Percentiles rank a stretch among this genome's conserved stretches.
Evolutionary conservation across 768 basidiomycete species (phyloP).

Genomic region (Neoboletus subvelutipes): DNA sequence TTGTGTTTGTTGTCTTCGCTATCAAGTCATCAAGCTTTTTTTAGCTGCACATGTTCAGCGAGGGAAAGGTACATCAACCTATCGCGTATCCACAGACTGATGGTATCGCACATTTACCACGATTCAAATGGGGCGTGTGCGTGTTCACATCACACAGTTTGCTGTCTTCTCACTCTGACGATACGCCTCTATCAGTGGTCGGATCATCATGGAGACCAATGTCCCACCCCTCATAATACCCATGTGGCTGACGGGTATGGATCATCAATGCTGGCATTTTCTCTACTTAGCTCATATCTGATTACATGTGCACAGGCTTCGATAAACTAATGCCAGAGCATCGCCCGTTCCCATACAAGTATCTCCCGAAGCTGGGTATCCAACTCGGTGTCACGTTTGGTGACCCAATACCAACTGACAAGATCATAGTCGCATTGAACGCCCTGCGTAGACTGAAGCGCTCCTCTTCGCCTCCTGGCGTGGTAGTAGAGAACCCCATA

Average conservation of each 20-base stretch:
- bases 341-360: slow-evolving; percentile 71
- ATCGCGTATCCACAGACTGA: slow-evolving; percentile 42
- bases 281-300: neutral
- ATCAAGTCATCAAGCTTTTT: neutral
- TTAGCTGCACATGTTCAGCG: slow-evolving; percentile 88
- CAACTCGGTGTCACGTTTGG: slow-evolving; percentile 79
- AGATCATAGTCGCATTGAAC: slow-evolving; percentile 31
- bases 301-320: slow-evolving; percentile 50
- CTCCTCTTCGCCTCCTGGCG: neutral
- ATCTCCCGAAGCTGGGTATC: slow-evolving; percentile 60
- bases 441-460: neutral
- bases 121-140: slow-evolving; percentile 97
- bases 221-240: slow-evolving; percentile 81
- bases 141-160: slow-evolving; percentile 34
- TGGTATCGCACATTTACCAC: slow-evolving; percentile 52
- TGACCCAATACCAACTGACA: slow-evolving; percentile 55
- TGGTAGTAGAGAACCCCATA: neutral
- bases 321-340: slow-evolving; percentile 90
- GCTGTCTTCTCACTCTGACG: neutral
- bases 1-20: neutral
- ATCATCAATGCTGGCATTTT: neutral
- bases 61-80: slow-evolving; percentile 85
- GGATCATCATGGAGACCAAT: slow-evolving; percentile 72
- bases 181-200: slow-evolving; percentile 50
- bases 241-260: slow-evolving; percentile 86